These are phyloP conservation scores for Saccharomyces paradoxus DNA, from an alignment of 805 yeast species.

Conservation along the genomic window DNA sequence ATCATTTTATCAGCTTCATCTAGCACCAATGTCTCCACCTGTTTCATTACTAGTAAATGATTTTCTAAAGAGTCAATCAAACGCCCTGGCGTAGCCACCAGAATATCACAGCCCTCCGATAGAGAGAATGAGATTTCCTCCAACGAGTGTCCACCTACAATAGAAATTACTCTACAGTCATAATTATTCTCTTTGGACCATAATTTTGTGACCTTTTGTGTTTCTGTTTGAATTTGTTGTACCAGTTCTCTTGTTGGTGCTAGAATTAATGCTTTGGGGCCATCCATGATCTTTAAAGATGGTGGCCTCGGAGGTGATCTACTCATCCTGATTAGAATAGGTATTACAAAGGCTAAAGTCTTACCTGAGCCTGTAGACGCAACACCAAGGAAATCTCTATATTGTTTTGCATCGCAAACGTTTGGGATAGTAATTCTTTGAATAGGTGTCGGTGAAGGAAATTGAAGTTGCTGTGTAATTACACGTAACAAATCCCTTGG, in stretches of 20 bases:
- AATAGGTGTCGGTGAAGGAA: constrained; percentile 73
- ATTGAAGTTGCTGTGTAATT: constrained; percentile 36
- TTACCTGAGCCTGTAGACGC: constrained; percentile 97
- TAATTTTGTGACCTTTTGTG: constrained; percentile 40
- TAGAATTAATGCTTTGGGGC: constrained; percentile 66
- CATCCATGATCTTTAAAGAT: constrained; percentile 41
- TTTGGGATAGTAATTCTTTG: constrained; percentile 81
- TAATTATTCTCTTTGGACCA: constrained; percentile 25
- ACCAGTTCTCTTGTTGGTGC: constrained; percentile 96
- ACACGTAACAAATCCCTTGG: constrained; percentile 36
- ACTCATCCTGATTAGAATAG: constrained; percentile 51
- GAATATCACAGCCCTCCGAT: constrained; percentile 57
- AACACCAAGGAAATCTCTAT: constrained; percentile 72
- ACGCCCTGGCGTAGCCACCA: constrained; percentile 94
- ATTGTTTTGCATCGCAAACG: constrained; percentile 36
- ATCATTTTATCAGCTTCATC: constrained; percentile 97
- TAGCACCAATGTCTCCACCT: constrained; percentile 61
- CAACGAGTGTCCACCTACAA: constrained; percentile 86
- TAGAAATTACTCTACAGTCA: constrained; percentile 44
- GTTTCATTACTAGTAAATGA: constrained; percentile 49
- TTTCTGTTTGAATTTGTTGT: constrained; percentile 68
- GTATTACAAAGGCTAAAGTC: constrained; percentile 74
- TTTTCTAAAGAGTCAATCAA: constrained; percentile 71
- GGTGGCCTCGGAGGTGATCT: constrained; percentile 41
- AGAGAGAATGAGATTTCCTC: constrained; percentile 60